A percentile compares a stretch with the other conserved stretches of the same genome.
Conservation (phyloP, 2,329 filamentous ascomycete species). For the Xylaria sp. region DNA sequence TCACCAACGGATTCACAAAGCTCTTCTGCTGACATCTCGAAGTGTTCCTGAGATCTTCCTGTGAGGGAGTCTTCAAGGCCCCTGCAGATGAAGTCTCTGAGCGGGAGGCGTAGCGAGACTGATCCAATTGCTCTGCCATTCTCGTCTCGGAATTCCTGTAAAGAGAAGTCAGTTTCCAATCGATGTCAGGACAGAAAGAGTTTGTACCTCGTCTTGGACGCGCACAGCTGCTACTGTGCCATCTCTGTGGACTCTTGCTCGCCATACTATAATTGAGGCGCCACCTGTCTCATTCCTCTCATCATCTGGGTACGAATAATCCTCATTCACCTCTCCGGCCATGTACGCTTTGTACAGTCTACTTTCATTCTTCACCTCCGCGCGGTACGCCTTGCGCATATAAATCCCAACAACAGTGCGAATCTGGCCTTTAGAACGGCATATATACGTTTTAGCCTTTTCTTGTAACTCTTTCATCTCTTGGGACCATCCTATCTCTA, state of each 20-base stretch:
- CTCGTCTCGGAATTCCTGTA: conserved; percentile 22
- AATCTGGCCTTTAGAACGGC: conserved; percentile 2
- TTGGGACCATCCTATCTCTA: conserved; percentile 5
- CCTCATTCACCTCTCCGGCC: background rate
- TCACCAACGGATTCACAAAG: conserved; percentile 7
- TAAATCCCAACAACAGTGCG: background rate
- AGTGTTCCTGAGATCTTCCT: conserved; percentile 4
- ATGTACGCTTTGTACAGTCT: background rate
- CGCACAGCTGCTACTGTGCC: conserved; percentile 9
- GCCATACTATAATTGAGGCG: conserved; percentile 22
- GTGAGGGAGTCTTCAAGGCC: background rate
- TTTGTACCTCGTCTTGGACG: conserved; percentile 9
- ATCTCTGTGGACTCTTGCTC: background rate
- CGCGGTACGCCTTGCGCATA: background rate
- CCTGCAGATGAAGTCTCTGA: conserved; percentile 23
- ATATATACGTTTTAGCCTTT: conserved; percentile 12
- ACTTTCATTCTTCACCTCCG: conserved; percentile 2
- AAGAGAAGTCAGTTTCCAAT: background rate
- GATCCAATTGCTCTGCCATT: background rate
- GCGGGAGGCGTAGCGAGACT: background rate
- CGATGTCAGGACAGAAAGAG: too few relatives aligned
- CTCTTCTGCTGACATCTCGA: conserved; percentile 16
- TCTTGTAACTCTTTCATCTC: background rate
- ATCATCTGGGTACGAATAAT: background rate
- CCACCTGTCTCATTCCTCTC: conserved; percentile 4